Conservation (phyloP, 169 alveolate species). For the Eimeria sp. region DNA sequence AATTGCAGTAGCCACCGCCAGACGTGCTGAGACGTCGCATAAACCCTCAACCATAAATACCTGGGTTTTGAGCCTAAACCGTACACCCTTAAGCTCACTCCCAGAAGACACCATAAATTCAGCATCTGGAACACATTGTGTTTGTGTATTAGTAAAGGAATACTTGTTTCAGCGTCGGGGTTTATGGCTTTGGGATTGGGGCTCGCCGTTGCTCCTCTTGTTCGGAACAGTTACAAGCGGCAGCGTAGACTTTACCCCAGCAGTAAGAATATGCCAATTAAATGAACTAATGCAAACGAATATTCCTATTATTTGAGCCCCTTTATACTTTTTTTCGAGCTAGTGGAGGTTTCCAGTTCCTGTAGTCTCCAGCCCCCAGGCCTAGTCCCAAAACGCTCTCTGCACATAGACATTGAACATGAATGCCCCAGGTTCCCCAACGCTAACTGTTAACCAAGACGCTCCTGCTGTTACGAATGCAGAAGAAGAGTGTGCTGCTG, state of each 20-base stretch:
- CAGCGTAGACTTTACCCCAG: neutral
- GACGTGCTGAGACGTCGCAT: neutral
- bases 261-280: neutral
- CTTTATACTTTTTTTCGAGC: neutral
- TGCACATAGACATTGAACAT: neutral
- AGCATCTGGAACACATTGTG: neutral
- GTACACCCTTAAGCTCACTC: neutral
- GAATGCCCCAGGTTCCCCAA: neutral
- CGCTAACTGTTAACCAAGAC: neutral
- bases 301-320: too few relatives aligned
- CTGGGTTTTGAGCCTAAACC: neutral
- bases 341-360: neutral
- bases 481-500: neutral
- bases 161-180: neutral
- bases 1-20: neutral
- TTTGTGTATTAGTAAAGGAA: neutral
- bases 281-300: too few relatives aligned
- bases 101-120: neutral
- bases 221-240: neutral
- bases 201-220: neutral
- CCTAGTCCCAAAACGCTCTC: neutral
- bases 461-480: neutral
- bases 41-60: neutral
- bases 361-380: neutral
- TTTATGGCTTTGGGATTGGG: neutral